Conservation (phyloP, 176 grass and related monocot genomes). For the Tillandsia fasciculata region DNA sequence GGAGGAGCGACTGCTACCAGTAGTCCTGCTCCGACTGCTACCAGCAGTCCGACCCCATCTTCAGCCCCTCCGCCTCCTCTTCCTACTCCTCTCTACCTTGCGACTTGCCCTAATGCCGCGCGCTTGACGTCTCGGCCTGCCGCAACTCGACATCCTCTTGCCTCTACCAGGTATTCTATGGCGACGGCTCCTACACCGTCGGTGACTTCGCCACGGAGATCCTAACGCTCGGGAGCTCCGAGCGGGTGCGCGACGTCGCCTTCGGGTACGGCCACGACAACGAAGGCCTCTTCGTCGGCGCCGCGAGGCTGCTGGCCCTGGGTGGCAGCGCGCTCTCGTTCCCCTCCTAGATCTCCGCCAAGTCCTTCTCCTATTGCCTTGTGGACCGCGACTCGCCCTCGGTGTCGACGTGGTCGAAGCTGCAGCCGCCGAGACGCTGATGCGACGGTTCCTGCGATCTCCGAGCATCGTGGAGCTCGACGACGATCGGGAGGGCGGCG, state of each 20-base stretch:
- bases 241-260: slow-evolving; percentile 36
- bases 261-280: slow-evolving; percentile 96
- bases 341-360: slow-evolving; percentile 75
- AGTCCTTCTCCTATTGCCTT: slow-evolving; percentile 88
- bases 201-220: slow-evolving; percentile 84
- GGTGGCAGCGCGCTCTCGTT: slow-evolving; percentile 71
- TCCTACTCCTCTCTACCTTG: slow-evolving; percentile 57
- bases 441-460: no score
- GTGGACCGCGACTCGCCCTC: slow-evolving; percentile 85
- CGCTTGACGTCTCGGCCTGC: slow-evolving; percentile 73
- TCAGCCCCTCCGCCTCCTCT: slow-evolving; percentile 52
- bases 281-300: slow-evolving; percentile 83
- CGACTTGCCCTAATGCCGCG: slow-evolving; percentile 44
- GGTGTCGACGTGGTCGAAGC: slow-evolving; percentile 64
- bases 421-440: no score
- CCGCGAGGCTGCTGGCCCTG: slow-evolving; percentile 57
- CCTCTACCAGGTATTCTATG: slow-evolving; percentile 80
- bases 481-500: no score
- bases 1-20: no score
- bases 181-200: slow-evolving; percentile 93
- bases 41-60: slow-evolving; percentile 77
- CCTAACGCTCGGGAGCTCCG: slow-evolving; percentile 48
- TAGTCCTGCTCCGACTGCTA: slow-evolving; percentile 88
- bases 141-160: slow-evolving; percentile 51
- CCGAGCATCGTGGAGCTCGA: no score